phyloP scores from a whole-genome alignment of 768 basidiomycete species.

The Termitomyces sp. region DNA sequence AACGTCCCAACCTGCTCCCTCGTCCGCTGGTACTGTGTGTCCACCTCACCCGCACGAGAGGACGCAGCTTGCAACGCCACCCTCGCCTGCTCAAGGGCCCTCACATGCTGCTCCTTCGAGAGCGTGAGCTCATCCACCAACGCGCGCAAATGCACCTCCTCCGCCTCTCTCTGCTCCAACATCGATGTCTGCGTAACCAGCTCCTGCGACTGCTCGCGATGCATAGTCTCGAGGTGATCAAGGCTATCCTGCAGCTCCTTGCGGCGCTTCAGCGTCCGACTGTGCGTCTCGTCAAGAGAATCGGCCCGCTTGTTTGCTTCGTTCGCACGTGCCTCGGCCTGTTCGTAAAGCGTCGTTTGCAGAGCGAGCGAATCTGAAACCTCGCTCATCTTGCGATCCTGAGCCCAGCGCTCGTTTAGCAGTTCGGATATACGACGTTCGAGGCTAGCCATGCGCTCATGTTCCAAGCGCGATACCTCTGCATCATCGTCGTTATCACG shows the following conservation, averaged over 20 bases:
- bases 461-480: constrained; percentile 69
- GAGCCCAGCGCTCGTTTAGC: constrained; percentile 54
- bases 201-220: constrained; percentile 75
- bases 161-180: constrained; percentile 75
- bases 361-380: constrained; percentile 67
- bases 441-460: constrained; percentile 69
- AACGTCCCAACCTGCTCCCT: constrained; percentile 64
- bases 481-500: constrained; percentile 63
- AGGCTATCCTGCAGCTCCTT: constrained; percentile 66
- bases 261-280: constrained; percentile 57
- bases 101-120: constrained; percentile 80
- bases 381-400: constrained; percentile 70
- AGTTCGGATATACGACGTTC: constrained; percentile 64
- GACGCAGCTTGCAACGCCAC: constrained; percentile 72
- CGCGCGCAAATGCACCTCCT: constrained; percentile 54
- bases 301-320: constrained; percentile 78
- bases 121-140: constrained; percentile 69
- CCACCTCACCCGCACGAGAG: constrained; percentile 72
- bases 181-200: constrained; percentile 69
- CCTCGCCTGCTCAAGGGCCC: constrained; percentile 82
- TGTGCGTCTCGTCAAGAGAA: constrained; percentile 62
- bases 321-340: constrained; percentile 71
- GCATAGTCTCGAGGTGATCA: constrained; percentile 49
- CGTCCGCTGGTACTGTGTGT: constrained; percentile 64
- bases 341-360: constrained; percentile 72